phyloP scores from a whole-genome alignment of 2,329 filamentous ascomycete species.

The Corniculantispora saksenae region DNA sequence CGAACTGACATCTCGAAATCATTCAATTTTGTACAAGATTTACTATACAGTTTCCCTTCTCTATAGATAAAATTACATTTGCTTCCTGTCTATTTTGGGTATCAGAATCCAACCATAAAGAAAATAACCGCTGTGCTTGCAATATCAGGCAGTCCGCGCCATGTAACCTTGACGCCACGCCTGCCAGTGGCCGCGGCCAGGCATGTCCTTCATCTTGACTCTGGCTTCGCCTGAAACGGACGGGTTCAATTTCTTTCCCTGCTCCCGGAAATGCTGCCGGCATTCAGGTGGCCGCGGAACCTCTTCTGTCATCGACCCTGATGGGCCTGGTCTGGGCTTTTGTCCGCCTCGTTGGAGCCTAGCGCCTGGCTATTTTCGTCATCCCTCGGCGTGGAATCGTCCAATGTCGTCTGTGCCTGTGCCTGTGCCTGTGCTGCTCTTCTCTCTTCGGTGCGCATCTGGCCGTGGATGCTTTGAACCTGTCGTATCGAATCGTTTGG shows the following conservation, averaged over 20 bases:
- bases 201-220: constrained; percentile 2
- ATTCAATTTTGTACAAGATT: neutral
- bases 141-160: neutral
- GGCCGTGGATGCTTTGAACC: constrained; percentile 29
- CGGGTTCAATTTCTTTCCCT: neutral
- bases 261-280: neutral
- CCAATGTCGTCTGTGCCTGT: neutral
- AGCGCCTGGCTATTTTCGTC: neutral
- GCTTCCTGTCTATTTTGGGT: neutral
- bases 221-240: constrained; percentile 17
- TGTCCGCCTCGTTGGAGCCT: neutral
- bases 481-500: constrained; percentile 28
- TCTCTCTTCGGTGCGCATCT: constrained; percentile 19
- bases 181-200: constrained; percentile 1
- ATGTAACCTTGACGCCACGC: neutral
- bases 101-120: neutral
- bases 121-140: neutral
- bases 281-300: neutral
- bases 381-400: neutral
- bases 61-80: neutral
- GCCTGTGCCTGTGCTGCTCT: neutral
- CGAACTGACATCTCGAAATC: neutral
- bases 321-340: neutral
- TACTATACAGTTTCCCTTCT: neutral
- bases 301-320: neutral